Conservation (phyloP, 768 basidiomycete genomes). For the Sarcodon aspratus region DNA sequence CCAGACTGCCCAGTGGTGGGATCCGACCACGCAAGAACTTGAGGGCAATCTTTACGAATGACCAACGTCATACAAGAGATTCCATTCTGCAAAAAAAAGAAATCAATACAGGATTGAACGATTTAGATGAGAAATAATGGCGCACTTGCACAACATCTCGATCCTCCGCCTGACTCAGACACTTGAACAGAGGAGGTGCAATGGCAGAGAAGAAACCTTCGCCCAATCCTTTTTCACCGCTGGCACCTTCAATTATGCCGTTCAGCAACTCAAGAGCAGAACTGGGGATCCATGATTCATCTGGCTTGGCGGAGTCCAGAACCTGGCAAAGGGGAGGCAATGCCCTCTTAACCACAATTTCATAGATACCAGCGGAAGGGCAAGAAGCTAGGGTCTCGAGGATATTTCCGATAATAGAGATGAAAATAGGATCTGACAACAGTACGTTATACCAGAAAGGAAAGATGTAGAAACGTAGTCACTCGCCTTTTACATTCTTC, state of each 20-base stretch:
- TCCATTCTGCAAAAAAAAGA: conserved; percentile 48
- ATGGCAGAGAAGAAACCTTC: conserved; percentile 70
- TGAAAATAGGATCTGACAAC: conserved; percentile 72
- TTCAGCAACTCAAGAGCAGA: conserved; percentile 78
- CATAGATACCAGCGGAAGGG: conserved; percentile 47
- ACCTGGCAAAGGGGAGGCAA: conserved; percentile 63
- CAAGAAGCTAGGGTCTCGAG: conserved; percentile 59
- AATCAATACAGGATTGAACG: not conserved
- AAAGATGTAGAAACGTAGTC: not conserved
- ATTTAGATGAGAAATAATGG: not conserved
- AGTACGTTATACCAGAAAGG: not conserved
- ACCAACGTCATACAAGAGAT: conserved; percentile 72
- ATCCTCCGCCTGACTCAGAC: conserved; percentile 64
- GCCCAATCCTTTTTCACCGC: conserved; percentile 46
- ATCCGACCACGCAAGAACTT: conserved; percentile 71
- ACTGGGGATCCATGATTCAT: conserved; percentile 52
- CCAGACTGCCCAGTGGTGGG: conserved; percentile 52
- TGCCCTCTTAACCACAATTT: conserved; percentile 59
- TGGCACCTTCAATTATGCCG: conserved; percentile 58
- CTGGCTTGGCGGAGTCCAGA: conserved; percentile 42
- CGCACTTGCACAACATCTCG: conserved; percentile 72
- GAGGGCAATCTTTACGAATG: conserved; percentile 78
- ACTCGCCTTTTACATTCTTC: conserved; percentile 73
- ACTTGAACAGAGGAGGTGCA: conserved; percentile 65
- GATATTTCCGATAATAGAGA: conserved; percentile 78